Evolutionary conservation across 2,329 filamentous ascomycete species (phyloP).

Genomic region (Ceratocystis destructans): DNA sequence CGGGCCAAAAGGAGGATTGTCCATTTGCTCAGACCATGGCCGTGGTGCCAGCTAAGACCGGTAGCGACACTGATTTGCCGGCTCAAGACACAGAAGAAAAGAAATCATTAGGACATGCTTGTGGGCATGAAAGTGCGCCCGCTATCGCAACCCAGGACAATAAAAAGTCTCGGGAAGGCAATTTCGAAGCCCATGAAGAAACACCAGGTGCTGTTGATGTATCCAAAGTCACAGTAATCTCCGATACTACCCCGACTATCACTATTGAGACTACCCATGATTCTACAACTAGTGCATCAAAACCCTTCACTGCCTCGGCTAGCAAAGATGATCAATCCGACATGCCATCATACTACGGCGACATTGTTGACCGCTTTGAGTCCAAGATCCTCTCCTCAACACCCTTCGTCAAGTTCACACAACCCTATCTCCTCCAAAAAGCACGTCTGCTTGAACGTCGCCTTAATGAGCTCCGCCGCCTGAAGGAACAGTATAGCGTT

Average conservation of each 20-base stretch:
- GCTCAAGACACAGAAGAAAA: background rate
- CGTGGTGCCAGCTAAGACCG: background rate
- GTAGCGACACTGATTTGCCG: background rate
- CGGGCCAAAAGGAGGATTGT: background rate
- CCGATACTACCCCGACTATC: background rate
- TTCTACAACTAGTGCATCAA: background rate
- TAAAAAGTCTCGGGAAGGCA: background rate
- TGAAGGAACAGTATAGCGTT: constrained; percentile 52
- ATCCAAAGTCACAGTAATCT: background rate
- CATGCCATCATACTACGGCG: constrained; percentile 88
- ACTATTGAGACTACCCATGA: background rate
- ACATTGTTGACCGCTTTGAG: constrained; percentile 85
- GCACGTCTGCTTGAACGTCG: constrained; percentile 81
- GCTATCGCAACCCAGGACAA: background rate
- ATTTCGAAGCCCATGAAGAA: background rate
- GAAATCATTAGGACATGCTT: background rate
- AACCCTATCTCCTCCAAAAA: constrained; percentile 84
- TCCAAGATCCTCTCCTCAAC: constrained; percentile 90
- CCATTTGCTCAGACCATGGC: background rate
- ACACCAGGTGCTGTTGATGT: background rate
- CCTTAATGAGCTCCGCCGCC: constrained; percentile 64
- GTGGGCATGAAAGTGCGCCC: background rate
- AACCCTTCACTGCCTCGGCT: background rate
- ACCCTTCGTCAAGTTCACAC: constrained; percentile 88
- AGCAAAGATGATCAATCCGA: constrained; percentile 47